These are phyloP conservation scores for Nakazawaea anatomiae DNA, from an alignment of 805 yeast species.

Conservation along the genomic window DNA sequence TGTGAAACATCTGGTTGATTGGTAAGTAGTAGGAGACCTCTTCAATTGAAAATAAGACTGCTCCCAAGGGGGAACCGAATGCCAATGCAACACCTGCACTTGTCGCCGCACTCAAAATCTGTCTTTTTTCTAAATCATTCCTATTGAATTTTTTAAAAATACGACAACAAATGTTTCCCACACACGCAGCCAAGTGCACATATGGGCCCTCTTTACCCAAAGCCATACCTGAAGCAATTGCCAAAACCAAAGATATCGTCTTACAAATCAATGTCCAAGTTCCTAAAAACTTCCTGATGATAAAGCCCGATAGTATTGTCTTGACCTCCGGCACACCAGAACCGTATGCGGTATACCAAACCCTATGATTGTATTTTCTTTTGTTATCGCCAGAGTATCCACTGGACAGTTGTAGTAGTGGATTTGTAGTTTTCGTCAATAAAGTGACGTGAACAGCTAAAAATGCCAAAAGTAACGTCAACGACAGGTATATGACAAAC, in stretches of 20 bases:
- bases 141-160: constrained; percentile 36
- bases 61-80: constrained; percentile 57
- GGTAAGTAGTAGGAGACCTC: constrained; percentile 53
- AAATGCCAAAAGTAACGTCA: constrained; percentile 37
- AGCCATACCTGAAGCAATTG: constrained; percentile 52
- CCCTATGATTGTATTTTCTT: constrained; percentile 3
- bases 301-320: constrained; percentile 53
- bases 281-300: constrained; percentile 48
- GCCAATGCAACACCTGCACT: constrained; percentile 57
- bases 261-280: constrained; percentile 44
- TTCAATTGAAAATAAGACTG: constrained; percentile 49
- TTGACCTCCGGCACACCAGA: constrained; percentile 61
- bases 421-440: constrained; percentile 35
- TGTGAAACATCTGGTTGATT: constrained; percentile 46
- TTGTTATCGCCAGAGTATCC: not conserved
- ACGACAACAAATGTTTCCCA: constrained; percentile 48
- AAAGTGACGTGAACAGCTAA: constrained; percentile 40
- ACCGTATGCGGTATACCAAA: constrained; percentile 47
- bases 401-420: constrained; percentile 12
- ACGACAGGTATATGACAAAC: constrained; percentile 28
- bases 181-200: constrained; percentile 54
- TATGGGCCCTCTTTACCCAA: constrained; percentile 61
- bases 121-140: constrained; percentile 46
- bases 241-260: constrained; percentile 39
- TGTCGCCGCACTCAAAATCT: constrained; percentile 49